Evolutionary conservation across 306 rosid genomes (phyloP).

Genomic region (Glycyrrhiza uralensis): DNA sequence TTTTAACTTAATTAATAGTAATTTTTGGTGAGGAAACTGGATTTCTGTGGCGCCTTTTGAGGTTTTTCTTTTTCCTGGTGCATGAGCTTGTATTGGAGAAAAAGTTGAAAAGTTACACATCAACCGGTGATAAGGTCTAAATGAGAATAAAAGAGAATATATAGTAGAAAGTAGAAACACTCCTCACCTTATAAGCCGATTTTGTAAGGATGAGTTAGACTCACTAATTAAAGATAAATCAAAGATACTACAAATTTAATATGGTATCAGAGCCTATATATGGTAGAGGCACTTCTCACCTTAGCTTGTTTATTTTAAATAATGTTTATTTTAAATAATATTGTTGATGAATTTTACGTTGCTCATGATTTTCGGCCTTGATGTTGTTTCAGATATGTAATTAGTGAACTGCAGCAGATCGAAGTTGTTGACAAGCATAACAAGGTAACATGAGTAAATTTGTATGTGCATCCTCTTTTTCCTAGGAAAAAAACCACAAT

Average conservation of each 20-base stretch:
- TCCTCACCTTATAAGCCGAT: too few relatives aligned
- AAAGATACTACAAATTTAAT: too few relatives aligned
- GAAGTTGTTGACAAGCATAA: conserved; percentile 34
- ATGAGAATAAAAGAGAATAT: too few relatives aligned
- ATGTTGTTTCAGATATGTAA: conserved; percentile 38
- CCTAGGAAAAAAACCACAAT: neutral
- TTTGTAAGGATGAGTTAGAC: too few relatives aligned
- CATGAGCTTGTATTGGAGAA: neutral
- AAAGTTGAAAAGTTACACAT: too few relatives aligned
- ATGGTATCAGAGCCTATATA: too few relatives aligned
- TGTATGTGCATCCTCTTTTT: neutral
- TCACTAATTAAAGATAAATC: too few relatives aligned
- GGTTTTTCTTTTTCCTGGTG: neutral
- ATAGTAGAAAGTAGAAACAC: too few relatives aligned
- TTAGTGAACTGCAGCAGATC: conserved; percentile 37
- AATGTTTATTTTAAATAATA: neutral
- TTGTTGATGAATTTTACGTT: neutral
- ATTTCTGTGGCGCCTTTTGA: neutral
- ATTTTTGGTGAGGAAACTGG: neutral
- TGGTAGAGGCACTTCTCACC: too few relatives aligned
- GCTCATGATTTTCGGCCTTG: neutral
- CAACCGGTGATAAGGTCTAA: too few relatives aligned
- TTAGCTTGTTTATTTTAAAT: neutral
- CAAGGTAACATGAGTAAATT: conserved; percentile 29
- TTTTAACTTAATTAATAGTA: neutral